These are phyloP conservation scores for Solanum virginianum DNA, from an alignment of 257 asterid genomes.

Conservation along the genomic window DNA sequence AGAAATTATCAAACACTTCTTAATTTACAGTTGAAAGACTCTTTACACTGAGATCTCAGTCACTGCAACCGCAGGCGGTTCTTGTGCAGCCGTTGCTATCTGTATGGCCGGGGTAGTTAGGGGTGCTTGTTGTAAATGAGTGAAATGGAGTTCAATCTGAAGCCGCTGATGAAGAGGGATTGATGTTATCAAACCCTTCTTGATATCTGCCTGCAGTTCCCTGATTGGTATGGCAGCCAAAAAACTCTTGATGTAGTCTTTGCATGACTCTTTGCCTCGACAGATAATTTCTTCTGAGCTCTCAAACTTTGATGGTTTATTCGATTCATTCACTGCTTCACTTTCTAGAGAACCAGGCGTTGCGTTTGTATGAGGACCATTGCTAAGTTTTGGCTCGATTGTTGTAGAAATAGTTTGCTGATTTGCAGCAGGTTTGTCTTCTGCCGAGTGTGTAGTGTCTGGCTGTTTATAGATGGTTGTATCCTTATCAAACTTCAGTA, in stretches of 20 bases:
- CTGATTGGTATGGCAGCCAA: conserved; percentile 92
- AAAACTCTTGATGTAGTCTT: conserved; percentile 78
- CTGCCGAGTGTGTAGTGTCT: conserved; percentile 14
- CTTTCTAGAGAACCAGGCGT: conserved; percentile 11
- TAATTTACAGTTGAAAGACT: conserved; percentile 17
- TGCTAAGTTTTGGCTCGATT: conserved; percentile 9
- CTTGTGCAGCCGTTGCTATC: not conserved
- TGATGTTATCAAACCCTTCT: conserved; percentile 58
- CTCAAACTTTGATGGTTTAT: conserved; percentile 30
- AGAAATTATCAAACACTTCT: conserved; percentile 13
- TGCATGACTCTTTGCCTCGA: conserved; percentile 76
- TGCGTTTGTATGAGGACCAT: conserved; percentile 8
- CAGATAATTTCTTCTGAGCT: conserved; percentile 39
- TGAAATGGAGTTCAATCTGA: conserved; percentile 89
- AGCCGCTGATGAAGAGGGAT: conserved; percentile 77
- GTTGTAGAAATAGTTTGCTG: conserved; percentile 8
- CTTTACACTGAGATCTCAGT: conserved; percentile 2
- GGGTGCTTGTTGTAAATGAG: conserved; percentile 17
- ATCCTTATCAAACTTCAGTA: conserved; percentile 59
- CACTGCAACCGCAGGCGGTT: conserved; percentile 13
- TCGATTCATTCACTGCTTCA: conserved; percentile 4
- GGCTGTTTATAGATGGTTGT: conserved; percentile 47
- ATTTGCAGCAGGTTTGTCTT: conserved; percentile 30
- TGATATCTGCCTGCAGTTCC: conserved; percentile 73
- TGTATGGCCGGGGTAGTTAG: conserved; percentile 1